Evolutionary conservation across 1,139 yeast genomes (phyloP), one percentile per base, ranked within the genome.

Genomic region (Hansenula lynferdii): DNA sequence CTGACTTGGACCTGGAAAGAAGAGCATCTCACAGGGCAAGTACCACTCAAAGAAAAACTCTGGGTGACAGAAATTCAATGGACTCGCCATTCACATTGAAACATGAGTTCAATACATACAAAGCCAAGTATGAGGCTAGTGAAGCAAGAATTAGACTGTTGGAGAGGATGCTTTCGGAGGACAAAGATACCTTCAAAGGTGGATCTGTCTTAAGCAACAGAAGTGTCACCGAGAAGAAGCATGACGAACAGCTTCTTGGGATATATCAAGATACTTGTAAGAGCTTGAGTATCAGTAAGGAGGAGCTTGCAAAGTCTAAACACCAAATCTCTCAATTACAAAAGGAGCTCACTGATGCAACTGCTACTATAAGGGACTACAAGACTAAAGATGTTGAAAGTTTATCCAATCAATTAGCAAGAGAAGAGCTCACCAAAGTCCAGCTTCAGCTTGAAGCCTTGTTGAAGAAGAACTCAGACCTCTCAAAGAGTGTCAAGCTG

Each of bases 231-330:
- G 17, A 23, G 14, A 19, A 16, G 11, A 32, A 15, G 6, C 59
- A 63, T 4, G 67, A 70, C 46, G 69, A 62, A 34, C 83, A 77
- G 35, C 64, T 77, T 47, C 64, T 72, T 5, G 63, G 65, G 30
- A 75, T 75, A 5, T 77, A 77, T 49, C 80, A 76, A 45, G 84
- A 77, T 38, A 69, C 77, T 8, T 66, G 78, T 17, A 69, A 64
- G 39, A 74, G 77, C 10, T 60, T 77, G 36, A 69, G 65, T 39
- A 51, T 67, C 3, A 67, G 80, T 1, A 66, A 79, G 42, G 76
- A 72, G 33, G 78, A 76, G 45, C 61, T 76, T 35, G 60, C 70
- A 28, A 51, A 62, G 31, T 64, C 84, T 11, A 71, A 78, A 56
- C 61, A 72, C 47, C 77, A 75, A 43, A 61, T 75, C 27, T 63